Evolutionary conservation across 2,329 filamentous ascomycete genomes (phyloP).

Genomic region (Chaetomiaceae sp.): DNA sequence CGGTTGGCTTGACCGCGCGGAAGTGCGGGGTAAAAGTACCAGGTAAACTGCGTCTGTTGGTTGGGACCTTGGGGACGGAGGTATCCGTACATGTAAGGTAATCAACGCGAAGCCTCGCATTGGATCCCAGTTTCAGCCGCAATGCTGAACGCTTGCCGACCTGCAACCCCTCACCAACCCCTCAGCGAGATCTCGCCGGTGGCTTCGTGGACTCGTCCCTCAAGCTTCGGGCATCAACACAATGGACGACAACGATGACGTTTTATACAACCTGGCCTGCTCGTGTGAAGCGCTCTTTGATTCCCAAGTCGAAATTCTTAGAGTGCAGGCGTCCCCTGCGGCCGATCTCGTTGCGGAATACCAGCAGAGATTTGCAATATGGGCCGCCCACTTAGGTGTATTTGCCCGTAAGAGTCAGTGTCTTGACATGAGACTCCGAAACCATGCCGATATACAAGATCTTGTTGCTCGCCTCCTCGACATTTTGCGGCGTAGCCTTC

Average conservation of each 20-base stretch:
- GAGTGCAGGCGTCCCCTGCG: not conserved
- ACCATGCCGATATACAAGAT: not conserved
- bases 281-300: not conserved
- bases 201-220: not conserved
- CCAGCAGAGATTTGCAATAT: not conserved
- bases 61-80: no score
- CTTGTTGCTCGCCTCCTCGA: not conserved
- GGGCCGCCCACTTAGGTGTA: not conserved
- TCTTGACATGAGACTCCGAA: not conserved
- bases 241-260: not conserved
- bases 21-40: not conserved
- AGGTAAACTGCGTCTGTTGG: no score
- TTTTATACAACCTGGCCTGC: not conserved
- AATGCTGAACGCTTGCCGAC: not conserved
- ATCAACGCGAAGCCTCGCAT: not conserved
- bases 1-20: not conserved
- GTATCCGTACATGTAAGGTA: no score
- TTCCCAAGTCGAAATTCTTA: not conserved
- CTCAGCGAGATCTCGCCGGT: no score
- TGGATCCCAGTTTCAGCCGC: not conserved
- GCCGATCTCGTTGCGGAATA: not conserved
- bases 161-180: not conserved
- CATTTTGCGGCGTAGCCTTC: not conserved
- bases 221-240: no score
- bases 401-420: not conserved